Evolutionary conservation across 192 early-diverging fungal species (phyloP).

Genomic region (Gryganskiella cystojenkinii): DNA sequence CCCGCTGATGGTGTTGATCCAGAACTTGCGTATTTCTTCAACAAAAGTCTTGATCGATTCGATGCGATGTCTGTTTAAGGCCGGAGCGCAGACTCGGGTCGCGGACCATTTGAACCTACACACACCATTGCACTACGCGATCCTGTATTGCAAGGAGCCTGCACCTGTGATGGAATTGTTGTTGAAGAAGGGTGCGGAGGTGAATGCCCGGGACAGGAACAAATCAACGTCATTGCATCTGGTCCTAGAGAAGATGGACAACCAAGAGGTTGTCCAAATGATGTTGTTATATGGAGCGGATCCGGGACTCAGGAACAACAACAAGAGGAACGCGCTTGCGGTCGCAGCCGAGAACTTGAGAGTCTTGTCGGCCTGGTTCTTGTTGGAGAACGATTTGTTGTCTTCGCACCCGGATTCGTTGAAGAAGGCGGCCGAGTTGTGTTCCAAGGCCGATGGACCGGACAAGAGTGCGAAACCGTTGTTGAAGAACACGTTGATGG

Average conservation of each 20-base stretch:
- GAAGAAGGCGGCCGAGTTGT: constrained; percentile 37
- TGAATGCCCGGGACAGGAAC: constrained; percentile 30
- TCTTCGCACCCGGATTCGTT: constrained; percentile 43
- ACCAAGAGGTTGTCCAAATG: constrained; percentile 49
- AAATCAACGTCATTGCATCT: constrained; percentile 37
- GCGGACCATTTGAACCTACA: constrained; percentile 18
- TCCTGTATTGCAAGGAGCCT: constrained; percentile 31
- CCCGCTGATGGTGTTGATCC: constrained; percentile 39
- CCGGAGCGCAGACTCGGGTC: constrained; percentile 30
- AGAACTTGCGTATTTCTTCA: constrained; percentile 17
- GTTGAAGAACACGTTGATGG: constrained; percentile 48
- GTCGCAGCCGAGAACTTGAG: constrained; percentile 40
- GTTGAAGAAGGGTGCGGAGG: constrained; percentile 44
- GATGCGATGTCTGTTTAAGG: constrained; percentile 31
- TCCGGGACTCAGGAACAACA: constrained; percentile 25
- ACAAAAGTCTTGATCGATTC: constrained; percentile 39
- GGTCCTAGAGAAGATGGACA: constrained; percentile 40
- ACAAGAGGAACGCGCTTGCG: constrained; percentile 31
- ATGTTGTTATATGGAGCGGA: constrained; percentile 46
- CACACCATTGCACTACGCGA: constrained; percentile 40
- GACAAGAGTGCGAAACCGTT: constrained; percentile 46
- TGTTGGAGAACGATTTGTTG: constrained; percentile 49
- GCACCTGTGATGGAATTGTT: constrained; percentile 42
- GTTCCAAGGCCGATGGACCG: constrained; percentile 49
- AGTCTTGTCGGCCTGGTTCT: constrained; percentile 50